phyloP scores from a whole-genome alignment of 768 basidiomycete species.

The Plicaturopsis crispa region DNA sequence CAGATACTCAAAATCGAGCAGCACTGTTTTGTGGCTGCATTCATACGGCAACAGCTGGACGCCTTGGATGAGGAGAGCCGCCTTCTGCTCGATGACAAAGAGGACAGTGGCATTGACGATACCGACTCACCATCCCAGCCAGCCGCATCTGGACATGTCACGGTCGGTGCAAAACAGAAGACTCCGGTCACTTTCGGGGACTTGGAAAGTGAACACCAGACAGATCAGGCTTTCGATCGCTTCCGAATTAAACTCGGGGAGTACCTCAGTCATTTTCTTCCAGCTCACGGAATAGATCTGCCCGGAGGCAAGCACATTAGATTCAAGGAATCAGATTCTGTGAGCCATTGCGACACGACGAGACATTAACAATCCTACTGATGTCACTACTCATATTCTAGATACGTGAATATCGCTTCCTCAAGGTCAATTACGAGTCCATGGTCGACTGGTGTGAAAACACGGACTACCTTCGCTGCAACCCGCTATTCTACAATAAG shows the following conservation, averaged over 20 bases:
- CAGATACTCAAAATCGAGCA: too few relatives aligned
- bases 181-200: too few relatives aligned
- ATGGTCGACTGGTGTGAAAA: conserved; percentile 18
- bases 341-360: background rate
- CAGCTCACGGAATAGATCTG: background rate
- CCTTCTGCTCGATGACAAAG: too few relatives aligned
- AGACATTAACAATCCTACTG: background rate
- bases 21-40: background rate
- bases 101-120: too few relatives aligned
- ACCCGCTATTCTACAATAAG: conserved; percentile 17
- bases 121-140: too few relatives aligned
- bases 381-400: conserved; percentile 8
- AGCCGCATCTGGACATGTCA: too few relatives aligned
- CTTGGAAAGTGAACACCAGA: too few relatives aligned
- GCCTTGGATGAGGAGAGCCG: background rate
- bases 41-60: background rate
- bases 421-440: conserved; percentile 21
- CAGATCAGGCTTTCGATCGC: background rate
- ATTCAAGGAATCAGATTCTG: background rate
- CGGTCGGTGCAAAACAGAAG: too few relatives aligned
- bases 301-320: background rate
- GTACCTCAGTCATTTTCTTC: background rate
- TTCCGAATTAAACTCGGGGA: background rate
- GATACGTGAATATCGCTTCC: conserved; percentile 15
- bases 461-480: conserved; percentile 21